phyloP scores from a whole-genome alignment of 805 yeast species.

The Hanseniaspora singularis region DNA sequence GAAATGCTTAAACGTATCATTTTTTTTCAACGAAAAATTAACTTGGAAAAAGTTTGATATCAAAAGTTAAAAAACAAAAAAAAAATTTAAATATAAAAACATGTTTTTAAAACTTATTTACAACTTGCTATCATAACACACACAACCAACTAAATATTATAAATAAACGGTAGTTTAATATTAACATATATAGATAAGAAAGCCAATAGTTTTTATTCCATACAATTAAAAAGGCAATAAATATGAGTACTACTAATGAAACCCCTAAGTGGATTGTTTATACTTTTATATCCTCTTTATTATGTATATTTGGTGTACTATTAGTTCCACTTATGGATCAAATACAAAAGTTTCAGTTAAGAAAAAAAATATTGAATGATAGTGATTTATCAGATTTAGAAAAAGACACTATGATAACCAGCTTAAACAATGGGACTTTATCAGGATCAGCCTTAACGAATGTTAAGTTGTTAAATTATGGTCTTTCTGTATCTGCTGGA shows the following conservation, averaged over 20 bases:
- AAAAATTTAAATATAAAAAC: too few species aligned
- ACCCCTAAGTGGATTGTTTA: slow-evolving; percentile 27
- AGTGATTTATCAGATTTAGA: slow-evolving; percentile 36
- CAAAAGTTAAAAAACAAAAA: too few species aligned
- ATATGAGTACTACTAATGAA: neutral
- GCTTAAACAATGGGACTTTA: slow-evolving; percentile 44
- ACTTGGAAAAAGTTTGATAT: too few species aligned
- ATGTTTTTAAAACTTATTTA: too few species aligned
- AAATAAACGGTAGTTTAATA: too few species aligned
- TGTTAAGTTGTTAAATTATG: slow-evolving; percentile 54
- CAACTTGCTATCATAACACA: too few species aligned
- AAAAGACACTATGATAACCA: slow-evolving; percentile 32
- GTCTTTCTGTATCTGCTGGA: slow-evolving; percentile 71
- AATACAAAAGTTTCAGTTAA: neutral
- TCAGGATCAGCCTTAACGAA: slow-evolving; percentile 25
- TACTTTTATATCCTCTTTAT: slow-evolving; percentile 48
- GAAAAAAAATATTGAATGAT: slow-evolving; percentile 34
- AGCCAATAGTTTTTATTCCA: too few species aligned
- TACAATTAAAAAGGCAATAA: too few species aligned
- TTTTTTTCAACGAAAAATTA: too few species aligned
- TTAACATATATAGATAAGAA: too few species aligned
- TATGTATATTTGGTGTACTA: slow-evolving; percentile 62
- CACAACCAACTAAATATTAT: too few species aligned
- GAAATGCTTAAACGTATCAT: too few species aligned
- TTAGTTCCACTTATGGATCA: slow-evolving; percentile 35